Evolutionary conservation across 73 alveolate species (phyloP).

Genomic region (Uronychia binucleata): DNA sequence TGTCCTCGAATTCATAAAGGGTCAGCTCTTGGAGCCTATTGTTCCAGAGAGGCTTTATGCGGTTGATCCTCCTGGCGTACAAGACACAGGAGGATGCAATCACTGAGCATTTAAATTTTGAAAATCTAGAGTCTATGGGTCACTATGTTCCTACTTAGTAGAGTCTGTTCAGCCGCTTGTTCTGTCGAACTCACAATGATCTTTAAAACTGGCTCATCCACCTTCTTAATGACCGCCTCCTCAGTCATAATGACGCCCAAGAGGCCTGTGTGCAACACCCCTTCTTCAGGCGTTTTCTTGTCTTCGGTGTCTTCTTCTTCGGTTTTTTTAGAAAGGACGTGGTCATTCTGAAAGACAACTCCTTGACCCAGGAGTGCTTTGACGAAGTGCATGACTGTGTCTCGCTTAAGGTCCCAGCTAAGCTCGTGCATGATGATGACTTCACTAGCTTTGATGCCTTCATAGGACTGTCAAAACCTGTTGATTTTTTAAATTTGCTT

Average conservation of each 20-base stretch:
- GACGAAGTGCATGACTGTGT: not conserved
- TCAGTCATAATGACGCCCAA: not conserved
- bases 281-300: too few relatives aligned
- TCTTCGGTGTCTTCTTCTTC: not conserved
- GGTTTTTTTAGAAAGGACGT: not conserved
- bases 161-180: not conserved
- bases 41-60: not conserved
- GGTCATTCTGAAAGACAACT: not conserved
- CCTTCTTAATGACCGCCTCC: not conserved
- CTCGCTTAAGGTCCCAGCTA: not conserved
- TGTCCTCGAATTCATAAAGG: not conserved
- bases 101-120: not conserved
- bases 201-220: not conserved
- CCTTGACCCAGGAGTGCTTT: not conserved
- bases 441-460: not conserved
- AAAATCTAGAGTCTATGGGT: not conserved
- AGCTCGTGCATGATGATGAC: not conserved
- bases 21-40: not conserved
- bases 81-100: not conserved
- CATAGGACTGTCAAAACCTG: not conserved
- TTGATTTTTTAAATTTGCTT: not conserved
- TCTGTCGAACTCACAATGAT: not conserved
- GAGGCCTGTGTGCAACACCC: not conserved
- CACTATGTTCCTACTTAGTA: not conserved
- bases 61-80: not conserved